Percentiles rank a stretch among this genome's conserved stretches.
Conservation (phyloP, 1,284 basidiomycete species). For the Ceratobasidium sp. region DNA sequence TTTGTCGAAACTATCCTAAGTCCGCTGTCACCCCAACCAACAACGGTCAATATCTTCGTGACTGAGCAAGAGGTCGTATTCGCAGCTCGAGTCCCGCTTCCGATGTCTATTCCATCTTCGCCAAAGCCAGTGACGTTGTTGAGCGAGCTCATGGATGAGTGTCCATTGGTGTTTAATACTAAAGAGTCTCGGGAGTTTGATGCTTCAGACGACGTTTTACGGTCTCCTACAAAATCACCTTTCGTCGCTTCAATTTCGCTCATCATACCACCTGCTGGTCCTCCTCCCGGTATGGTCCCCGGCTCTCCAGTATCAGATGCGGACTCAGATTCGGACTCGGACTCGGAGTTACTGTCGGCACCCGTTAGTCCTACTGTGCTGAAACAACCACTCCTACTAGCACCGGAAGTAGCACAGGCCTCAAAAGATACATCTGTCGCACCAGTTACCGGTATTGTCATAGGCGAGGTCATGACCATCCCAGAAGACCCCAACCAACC, state of each 20-base stretch:
- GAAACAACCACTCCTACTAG: background rate
- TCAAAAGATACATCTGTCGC: background rate
- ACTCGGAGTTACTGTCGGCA: background rate
- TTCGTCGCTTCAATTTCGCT: background rate
- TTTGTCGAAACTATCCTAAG: background rate
- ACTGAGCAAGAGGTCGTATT: background rate
- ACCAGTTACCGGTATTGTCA: background rate
- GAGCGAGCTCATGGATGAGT: background rate
- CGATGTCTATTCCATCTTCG: constrained; percentile 5
- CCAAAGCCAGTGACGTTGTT: background rate
- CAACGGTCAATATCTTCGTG: background rate
- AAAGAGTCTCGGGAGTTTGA: background rate
- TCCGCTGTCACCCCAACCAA: background rate
- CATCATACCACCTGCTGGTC: background rate
- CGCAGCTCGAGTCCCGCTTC: constrained; percentile 13
- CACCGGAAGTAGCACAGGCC: background rate
- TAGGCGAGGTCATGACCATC: constrained; percentile 16
- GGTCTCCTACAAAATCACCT: background rate
- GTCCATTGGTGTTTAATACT: background rate
- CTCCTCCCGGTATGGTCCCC: background rate
- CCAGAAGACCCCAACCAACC: background rate
- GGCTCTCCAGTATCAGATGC: background rate
- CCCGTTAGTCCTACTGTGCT: constrained; percentile 23
- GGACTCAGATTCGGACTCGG: constrained; percentile 1
- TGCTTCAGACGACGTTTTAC: background rate